A percentile compares a stretch with the other conserved stretches of the same genome.
Evolutionary conservation across 495 filamentous ascomycete species (phyloP).

Genomic region (Aspergillus ellipticus): DNA sequence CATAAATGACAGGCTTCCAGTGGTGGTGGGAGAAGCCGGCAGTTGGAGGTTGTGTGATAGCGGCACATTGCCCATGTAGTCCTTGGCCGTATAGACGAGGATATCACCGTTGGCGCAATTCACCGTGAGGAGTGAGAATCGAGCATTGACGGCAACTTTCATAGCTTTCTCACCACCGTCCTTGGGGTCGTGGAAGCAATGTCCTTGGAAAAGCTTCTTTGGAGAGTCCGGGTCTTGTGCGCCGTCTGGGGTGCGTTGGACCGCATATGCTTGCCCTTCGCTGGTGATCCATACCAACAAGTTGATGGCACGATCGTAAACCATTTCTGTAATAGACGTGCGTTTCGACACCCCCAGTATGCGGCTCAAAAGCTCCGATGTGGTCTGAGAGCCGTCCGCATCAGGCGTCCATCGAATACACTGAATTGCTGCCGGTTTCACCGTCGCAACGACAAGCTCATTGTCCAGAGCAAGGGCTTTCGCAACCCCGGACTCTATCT

Average conservation of each 20-base stretch:
- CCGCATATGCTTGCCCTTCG: slow-evolving; percentile 87
- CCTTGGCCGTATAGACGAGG: slow-evolving; percentile 81
- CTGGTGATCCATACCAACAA: slow-evolving; percentile 89
- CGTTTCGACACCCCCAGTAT: slow-evolving; percentile 82
- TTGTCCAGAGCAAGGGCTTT: slow-evolving; percentile 86
- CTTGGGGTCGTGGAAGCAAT: slow-evolving; percentile 81
- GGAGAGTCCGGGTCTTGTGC: slow-evolving; percentile 30
- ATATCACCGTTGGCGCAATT: slow-evolving; percentile 79
- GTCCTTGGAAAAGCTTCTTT: slow-evolving; percentile 78
- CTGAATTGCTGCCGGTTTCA: slow-evolving; percentile 89
- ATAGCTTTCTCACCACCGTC: slow-evolving; percentile 56
- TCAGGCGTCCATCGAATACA: slow-evolving; percentile 94
- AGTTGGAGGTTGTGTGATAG: slow-evolving; percentile 75
- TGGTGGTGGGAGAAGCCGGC: slow-evolving; percentile 57
- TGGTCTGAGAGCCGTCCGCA: slow-evolving; percentile 75
- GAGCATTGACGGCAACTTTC: slow-evolving; percentile 81
- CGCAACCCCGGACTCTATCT: slow-evolving; percentile 92
- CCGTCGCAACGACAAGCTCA: slow-evolving; percentile 88
- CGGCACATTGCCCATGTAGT: slow-evolving; percentile 90
- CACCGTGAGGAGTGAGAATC: slow-evolving; percentile 88
- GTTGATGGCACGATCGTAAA: slow-evolving; percentile 96
- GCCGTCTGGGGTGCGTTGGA: slow-evolving; percentile 60
- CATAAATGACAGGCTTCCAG: slow-evolving; percentile 70
- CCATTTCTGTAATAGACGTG: slow-evolving; percentile 74
- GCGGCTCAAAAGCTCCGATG: slow-evolving; percentile 81